These are phyloP conservation scores for Puccinia triticina DNA, from an alignment of 1,284 basidiomycete genomes.

Conservation along the genomic window DNA sequence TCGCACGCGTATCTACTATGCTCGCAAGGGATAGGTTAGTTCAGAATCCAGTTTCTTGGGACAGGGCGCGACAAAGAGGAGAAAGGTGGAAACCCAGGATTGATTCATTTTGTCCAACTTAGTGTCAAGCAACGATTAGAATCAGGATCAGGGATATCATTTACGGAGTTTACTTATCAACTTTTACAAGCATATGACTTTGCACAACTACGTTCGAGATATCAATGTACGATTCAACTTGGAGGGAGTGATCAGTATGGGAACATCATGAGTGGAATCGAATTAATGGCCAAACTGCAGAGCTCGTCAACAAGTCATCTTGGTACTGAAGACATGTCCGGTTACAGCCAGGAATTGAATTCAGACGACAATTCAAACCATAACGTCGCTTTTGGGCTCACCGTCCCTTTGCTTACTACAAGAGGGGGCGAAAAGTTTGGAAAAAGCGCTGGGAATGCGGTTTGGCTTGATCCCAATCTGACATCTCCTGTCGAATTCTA, in stretches of 20 bases:
- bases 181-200: constrained; percentile 97
- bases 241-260: constrained; percentile 99
- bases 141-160: constrained; percentile 76
- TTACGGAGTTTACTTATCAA: constrained; percentile 97
- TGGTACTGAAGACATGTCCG: neutral
- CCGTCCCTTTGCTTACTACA: constrained; percentile 90
- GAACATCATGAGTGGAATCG: constrained; percentile 91
- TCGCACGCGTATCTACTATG: constrained; percentile 85
- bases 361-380: constrained; percentile 56
- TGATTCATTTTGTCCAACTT: constrained; percentile 39
- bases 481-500: constrained; percentile 89
- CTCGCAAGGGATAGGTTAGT: constrained; percentile 81
- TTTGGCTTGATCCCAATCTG: constrained; percentile 78
- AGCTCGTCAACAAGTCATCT: constrained; percentile 45
- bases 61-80: neutral
- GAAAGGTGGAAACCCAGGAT: constrained; percentile 15
- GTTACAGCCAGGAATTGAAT: constrained; percentile 48
- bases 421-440: constrained; percentile 92
- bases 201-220: constrained; percentile 71
- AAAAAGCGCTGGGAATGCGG: constrained; percentile 92
- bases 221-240: constrained; percentile 81
- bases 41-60: neutral
- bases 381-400: constrained; percentile 75
- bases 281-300: constrained; percentile 72
- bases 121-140: constrained; percentile 81